Evolutionary conservation across 2,329 filamentous ascomycete species (phyloP).

Genomic region (Epichloe sp.): DNA sequence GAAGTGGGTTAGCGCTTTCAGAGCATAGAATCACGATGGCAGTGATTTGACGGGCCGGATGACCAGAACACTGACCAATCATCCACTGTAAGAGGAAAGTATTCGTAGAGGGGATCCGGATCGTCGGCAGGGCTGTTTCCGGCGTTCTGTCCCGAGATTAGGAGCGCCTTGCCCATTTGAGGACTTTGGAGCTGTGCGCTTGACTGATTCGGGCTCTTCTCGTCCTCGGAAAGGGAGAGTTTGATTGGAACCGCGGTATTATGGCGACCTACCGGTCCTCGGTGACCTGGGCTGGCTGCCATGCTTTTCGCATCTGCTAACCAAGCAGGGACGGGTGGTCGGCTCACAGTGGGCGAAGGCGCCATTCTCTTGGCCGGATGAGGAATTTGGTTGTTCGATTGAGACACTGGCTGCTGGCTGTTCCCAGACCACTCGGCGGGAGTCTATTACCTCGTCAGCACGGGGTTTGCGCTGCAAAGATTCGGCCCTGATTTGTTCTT

Average conservation of each 20-base stretch:
- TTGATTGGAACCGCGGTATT: constrained; percentile 29
- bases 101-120: constrained; percentile 80
- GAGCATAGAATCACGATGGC: background rate
- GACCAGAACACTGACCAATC: constrained; percentile 48
- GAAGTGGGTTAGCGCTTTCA: background rate
- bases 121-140: constrained; percentile 58
- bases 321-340: constrained; percentile 43
- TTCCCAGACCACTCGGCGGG: constrained; percentile 29
- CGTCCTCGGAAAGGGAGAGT: constrained; percentile 47
- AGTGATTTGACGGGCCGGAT: background rate
- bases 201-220: constrained; percentile 41
- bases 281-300: constrained; percentile 9
- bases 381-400: constrained; percentile 23
- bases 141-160: constrained; percentile 20
- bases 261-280: constrained; percentile 13
- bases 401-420: constrained; percentile 23
- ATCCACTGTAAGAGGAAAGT: constrained; percentile 81
- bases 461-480: background rate
- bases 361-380: constrained; percentile 40
- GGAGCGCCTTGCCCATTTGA: constrained; percentile 27
- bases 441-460: constrained; percentile 14
- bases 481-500: background rate
- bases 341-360: constrained; percentile 35
- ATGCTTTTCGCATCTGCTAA: constrained; percentile 21
- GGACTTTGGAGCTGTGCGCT: constrained; percentile 39